Conservation (phyloP, 2,329 filamentous ascomycete genomes). For the Leptographium procerum region DNA sequence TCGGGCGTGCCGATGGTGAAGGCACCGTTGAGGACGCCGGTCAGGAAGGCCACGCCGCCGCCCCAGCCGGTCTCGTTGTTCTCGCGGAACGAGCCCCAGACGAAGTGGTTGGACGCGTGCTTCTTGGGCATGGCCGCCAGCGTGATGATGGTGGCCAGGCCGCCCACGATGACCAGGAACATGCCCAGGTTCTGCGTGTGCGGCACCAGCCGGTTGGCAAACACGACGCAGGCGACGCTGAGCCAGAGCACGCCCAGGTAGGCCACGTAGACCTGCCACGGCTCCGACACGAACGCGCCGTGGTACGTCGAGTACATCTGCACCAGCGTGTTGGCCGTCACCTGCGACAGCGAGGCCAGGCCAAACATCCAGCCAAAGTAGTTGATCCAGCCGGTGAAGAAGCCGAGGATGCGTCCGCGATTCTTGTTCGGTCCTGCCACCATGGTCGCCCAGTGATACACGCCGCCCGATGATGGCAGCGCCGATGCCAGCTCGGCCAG, state of each 20-base stretch:
- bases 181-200: slow-evolving; percentile 40
- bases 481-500: slow-evolving; percentile 43
- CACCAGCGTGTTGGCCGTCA: slow-evolving; percentile 48
- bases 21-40: slow-evolving; percentile 55
- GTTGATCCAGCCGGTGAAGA: slow-evolving; percentile 38
- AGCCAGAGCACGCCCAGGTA: slow-evolving; percentile 46
- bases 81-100: slow-evolving; percentile 38
- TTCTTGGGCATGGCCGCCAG: slow-evolving; percentile 36
- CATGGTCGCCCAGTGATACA: slow-evolving; percentile 51
- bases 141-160: slow-evolving; percentile 41
- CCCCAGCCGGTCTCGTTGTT: slow-evolving; percentile 40
- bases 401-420: slow-evolving; percentile 39
- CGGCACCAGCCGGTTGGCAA: slow-evolving; percentile 44
- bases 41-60: slow-evolving; percentile 51
- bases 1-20: slow-evolving; percentile 55
- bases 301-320: slow-evolving; percentile 51
- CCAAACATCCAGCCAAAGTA: slow-evolving; percentile 53
- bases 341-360: slow-evolving; percentile 45
- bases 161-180: slow-evolving; percentile 42
- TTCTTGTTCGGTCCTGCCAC: slow-evolving; percentile 42
- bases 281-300: slow-evolving; percentile 32
- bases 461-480: slow-evolving; percentile 47
- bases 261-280: slow-evolving; percentile 49
- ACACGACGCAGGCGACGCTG: slow-evolving; percentile 38
- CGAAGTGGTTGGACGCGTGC: slow-evolving; percentile 38